A percentile compares a stretch with the other conserved stretches of the same genome.
Evolutionary conservation across 2,329 filamentous ascomycete species (phyloP).

Genomic region (Colletotrichum sp.): DNA sequence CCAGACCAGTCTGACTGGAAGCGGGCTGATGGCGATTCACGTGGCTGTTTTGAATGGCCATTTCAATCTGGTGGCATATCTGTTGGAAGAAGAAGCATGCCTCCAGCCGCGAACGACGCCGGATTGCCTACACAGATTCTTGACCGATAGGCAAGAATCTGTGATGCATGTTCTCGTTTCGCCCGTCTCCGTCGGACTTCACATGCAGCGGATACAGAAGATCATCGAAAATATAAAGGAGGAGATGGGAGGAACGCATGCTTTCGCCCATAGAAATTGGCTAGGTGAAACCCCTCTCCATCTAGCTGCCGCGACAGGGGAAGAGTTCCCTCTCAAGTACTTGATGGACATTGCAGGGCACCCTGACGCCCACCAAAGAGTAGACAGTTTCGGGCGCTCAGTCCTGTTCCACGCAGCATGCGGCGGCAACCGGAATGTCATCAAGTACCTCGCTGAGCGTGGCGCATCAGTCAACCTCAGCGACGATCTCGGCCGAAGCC

Average conservation of each 20-base stretch:
- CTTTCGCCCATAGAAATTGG: neutral
- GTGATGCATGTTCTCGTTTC: neutral
- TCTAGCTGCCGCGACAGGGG: neutral
- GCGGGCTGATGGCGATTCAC: neutral
- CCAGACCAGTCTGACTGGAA: neutral
- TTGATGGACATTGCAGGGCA: neutral
- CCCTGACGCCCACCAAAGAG: neutral
- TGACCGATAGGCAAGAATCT: neutral
- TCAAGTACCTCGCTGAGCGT: neutral
- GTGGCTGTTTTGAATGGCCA: neutral
- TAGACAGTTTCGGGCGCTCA: neutral
- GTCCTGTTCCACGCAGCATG: conserved; percentile 6
- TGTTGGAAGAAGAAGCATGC: neutral
- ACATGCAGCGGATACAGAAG: neutral
- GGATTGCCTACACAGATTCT: neutral
- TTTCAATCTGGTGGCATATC: neutral
- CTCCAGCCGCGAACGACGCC: neutral
- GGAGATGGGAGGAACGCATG: neutral
- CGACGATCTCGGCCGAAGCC: neutral
- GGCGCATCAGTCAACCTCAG: neutral
- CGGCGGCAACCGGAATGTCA: neutral
- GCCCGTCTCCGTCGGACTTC: neutral
- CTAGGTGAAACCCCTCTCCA: neutral
- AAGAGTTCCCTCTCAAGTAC: neutral
- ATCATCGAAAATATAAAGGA: neutral